phyloP scores from a whole-genome alignment of 306 rosid species.

The Hippophae tibetana region DNA sequence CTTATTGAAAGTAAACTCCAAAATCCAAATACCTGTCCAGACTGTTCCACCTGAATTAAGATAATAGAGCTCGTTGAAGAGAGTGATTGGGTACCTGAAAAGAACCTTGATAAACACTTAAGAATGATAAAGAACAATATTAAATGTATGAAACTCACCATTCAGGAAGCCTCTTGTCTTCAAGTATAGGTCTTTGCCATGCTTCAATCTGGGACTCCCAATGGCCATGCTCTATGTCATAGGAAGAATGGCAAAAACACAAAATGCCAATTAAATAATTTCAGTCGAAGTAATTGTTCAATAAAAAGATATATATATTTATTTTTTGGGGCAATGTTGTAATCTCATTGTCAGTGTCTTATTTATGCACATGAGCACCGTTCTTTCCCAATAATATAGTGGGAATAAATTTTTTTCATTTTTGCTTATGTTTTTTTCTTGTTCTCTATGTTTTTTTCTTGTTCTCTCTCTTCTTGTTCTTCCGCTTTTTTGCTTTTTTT shows the following conservation, averaged over 20 bases:
- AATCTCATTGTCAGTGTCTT: too few relatives aligned
- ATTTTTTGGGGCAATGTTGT: too few relatives aligned
- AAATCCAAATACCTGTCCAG: conserved; percentile 74
- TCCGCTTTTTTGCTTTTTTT: too few relatives aligned
- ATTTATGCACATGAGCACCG: too few relatives aligned
- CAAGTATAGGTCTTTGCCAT: conserved; percentile 90
- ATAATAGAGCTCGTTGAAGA: conserved; percentile 84
- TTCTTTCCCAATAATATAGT: too few relatives aligned
- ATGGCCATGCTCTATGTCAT: conserved; percentile 42
- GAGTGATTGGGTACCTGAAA: conserved; percentile 83
- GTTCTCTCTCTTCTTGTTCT: too few relatives aligned
- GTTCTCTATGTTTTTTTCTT: too few relatives aligned
- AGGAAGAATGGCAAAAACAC: conserved; percentile 5
- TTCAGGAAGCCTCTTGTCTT: conserved; percentile 87
- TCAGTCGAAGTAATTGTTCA: not conserved
- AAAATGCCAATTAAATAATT: not conserved
- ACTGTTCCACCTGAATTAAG: conserved; percentile 83
- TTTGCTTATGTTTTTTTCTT: too few relatives aligned
- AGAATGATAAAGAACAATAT: conserved; percentile 14
- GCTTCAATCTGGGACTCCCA: conserved; percentile 92
- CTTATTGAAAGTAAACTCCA: not conserved
- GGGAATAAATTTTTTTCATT: too few relatives aligned
- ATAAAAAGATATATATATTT: too few relatives aligned
- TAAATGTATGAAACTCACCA: conserved; percentile 49
- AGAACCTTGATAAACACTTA: conserved; percentile 17